Conservation (phyloP, 805 yeast genomes). For the Hanseniaspora occidentalis region DNA sequence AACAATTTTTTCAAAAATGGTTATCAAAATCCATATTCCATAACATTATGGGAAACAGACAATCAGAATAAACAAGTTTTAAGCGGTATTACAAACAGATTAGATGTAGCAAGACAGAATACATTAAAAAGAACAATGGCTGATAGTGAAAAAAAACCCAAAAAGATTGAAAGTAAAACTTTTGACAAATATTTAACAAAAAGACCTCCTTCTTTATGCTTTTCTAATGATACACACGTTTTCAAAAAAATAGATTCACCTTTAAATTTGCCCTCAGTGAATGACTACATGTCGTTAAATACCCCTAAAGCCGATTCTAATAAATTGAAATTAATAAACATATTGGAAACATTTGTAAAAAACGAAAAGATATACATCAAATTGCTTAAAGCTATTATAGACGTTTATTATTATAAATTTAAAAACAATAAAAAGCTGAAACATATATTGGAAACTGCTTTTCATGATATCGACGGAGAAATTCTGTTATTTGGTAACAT, state of each 20-base stretch:
- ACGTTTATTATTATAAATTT: slow-evolving; percentile 24
- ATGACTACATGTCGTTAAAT: slow-evolving; percentile 7
- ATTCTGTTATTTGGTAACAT: slow-evolving; percentile 32
- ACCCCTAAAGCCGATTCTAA: slow-evolving; percentile 1
- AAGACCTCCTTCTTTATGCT: no score
- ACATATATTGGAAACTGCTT: slow-evolving; percentile 16
- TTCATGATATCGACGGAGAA: slow-evolving; percentile 21
- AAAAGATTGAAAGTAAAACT: background rate
- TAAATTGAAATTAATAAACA: background rate
- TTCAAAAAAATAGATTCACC: slow-evolving; percentile 28
- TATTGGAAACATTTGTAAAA: slow-evolving; percentile 1
- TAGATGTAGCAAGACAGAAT: slow-evolving; percentile 8
- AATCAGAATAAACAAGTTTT: slow-evolving; percentile 27
- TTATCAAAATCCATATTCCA: slow-evolving; percentile 28
- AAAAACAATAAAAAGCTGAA: slow-evolving; percentile 19
- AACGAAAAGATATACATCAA: slow-evolving; percentile 24
- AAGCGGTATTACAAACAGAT: slow-evolving; percentile 16
- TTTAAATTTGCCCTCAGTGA: slow-evolving; percentile 15
- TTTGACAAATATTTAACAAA: no score
- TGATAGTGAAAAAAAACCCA: background rate
- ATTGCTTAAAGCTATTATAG: slow-evolving; percentile 19
- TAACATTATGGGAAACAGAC: slow-evolving; percentile 30
- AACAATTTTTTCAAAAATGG: slow-evolving; percentile 1
- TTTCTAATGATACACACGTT: no score
- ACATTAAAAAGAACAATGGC: background rate